These are phyloP conservation scores for Pleurostoma richardsiae DNA, from an alignment of 2,329 filamentous ascomycete genomes.

Conservation along the genomic window DNA sequence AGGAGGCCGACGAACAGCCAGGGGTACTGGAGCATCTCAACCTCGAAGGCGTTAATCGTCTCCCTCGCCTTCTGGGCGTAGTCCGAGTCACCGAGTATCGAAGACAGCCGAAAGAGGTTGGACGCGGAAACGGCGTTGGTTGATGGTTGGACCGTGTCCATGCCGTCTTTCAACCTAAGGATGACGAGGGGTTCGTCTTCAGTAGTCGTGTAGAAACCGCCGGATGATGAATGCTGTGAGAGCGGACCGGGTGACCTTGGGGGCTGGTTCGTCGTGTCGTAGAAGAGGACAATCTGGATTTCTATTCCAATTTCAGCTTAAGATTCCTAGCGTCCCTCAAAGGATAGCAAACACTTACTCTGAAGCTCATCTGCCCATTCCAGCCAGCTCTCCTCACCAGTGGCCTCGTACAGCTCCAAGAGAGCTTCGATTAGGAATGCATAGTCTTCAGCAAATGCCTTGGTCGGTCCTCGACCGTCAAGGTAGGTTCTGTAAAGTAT, in stretches of 20 bases:
- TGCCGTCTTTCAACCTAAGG: constrained; percentile 87
- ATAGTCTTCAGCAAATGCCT: constrained; percentile 90
- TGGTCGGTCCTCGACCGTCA: constrained; percentile 56
- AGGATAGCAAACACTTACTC: constrained; percentile 36
- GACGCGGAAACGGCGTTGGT: constrained; percentile 82
- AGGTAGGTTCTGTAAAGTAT: constrained; percentile 72
- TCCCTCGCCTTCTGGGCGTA: constrained; percentile 64
- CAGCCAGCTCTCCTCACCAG: constrained; percentile 69
- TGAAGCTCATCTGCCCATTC: constrained; percentile 80
- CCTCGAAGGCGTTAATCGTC: constrained; percentile 81
- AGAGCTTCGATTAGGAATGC: constrained; percentile 81
- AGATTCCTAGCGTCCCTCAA: not conserved
- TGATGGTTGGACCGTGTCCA: constrained; percentile 87
- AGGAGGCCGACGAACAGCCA: constrained; percentile 85
- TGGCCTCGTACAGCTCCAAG: constrained; percentile 78
- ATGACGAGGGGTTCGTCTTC: constrained; percentile 63
- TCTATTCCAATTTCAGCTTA: constrained; percentile 31
- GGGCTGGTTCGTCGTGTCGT: constrained; percentile 49
- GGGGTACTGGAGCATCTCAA: constrained; percentile 87
- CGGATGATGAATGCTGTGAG: constrained; percentile 31
- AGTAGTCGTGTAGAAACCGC: constrained; percentile 71
- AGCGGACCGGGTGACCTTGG: constrained; percentile 24
- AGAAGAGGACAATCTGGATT: constrained; percentile 72
- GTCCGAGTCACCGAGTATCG: constrained; percentile 59
- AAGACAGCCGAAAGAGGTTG: constrained; percentile 79